Evolutionary conservation across 23 red algal species (phyloP).

Genomic region (Pyropia haitanensis): DNA sequence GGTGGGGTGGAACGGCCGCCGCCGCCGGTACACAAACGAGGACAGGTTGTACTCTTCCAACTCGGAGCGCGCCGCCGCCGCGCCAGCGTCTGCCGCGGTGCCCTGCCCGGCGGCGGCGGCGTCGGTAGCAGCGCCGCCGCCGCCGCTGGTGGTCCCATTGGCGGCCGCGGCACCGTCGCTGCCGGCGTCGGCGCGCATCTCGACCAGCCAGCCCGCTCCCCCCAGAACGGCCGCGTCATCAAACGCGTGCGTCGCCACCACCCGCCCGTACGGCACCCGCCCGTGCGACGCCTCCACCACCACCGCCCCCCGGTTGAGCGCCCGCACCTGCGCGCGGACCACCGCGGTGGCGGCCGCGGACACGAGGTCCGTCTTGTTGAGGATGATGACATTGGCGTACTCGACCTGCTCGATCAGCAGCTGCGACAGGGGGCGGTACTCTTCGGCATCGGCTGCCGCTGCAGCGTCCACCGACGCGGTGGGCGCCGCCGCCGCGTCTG

Average conservation of each 20-base stretch:
- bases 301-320: conserved; percentile 25
- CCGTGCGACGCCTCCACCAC: background rate
- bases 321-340: conserved; percentile 11
- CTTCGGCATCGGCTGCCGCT: background rate
- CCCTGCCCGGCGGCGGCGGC: no score
- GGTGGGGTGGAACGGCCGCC: conserved; percentile 32
- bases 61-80: background rate
- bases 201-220: background rate
- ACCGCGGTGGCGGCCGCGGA: background rate
- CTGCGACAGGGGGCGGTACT: conserved; percentile 10
- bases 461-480: background rate
- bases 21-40: conserved; percentile 39
- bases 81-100: no score
- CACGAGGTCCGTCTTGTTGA: conserved; percentile 62
- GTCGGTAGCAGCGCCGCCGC: no score
- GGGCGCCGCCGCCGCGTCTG: background rate
- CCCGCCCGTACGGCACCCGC: background rate
- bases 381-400: conserved; percentile 39
- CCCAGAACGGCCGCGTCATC: background rate
- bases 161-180: no score
- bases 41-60: conserved; percentile 22
- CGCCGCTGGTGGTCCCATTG: no score
- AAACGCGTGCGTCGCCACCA: background rate
- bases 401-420: conserved; percentile 56
- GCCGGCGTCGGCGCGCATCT: background rate